Percentiles rank a stretch among this genome's conserved stretches.
phyloP scores from a whole-genome alignment of 1,139 yeast genomes.

The Suhomyces terraborum region DNA sequence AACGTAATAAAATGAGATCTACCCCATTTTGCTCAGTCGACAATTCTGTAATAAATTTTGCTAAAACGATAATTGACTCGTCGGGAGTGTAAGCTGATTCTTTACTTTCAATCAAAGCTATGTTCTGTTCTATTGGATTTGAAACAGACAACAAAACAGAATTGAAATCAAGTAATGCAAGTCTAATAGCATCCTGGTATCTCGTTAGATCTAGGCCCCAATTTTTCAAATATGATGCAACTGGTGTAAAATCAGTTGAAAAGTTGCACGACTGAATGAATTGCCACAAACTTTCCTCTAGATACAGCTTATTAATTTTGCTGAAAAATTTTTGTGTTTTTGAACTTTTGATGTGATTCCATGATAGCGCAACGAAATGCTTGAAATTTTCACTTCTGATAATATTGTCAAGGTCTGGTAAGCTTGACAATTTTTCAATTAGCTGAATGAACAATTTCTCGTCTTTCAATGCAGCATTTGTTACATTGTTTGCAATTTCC shows the following conservation, averaged over 20 bases:
- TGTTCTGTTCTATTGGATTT: constrained; percentile 46
- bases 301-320: constrained; percentile 4
- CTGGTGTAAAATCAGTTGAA: constrained; percentile 18
- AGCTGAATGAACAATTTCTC: constrained; percentile 2
- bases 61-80: constrained; percentile 11
- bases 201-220: constrained; percentile 7
- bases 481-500: constrained; percentile 14
- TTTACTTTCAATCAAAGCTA: constrained; percentile 32
- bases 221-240: constrained; percentile 19
- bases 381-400: not conserved
- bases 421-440: constrained; percentile 1
- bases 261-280: constrained; percentile 16
- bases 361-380: constrained; percentile 12
- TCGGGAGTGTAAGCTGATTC: not conserved
- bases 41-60: constrained; percentile 15
- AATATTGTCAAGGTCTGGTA: not conserved
- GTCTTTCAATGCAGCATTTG: constrained; percentile 8
- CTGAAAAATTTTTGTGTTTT: constrained; percentile 14
- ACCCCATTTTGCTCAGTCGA: not conserved
- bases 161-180: constrained; percentile 18
- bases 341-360: constrained; percentile 18
- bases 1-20: constrained; percentile 10
- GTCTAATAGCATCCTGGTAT: constrained; percentile 12
- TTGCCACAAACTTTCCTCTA: constrained; percentile 11
- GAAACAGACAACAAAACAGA: constrained; percentile 39